These are phyloP conservation scores for Raddia guianensis DNA, from an alignment of 176 grass and related monocot species.

Conservation along the genomic window DNA sequence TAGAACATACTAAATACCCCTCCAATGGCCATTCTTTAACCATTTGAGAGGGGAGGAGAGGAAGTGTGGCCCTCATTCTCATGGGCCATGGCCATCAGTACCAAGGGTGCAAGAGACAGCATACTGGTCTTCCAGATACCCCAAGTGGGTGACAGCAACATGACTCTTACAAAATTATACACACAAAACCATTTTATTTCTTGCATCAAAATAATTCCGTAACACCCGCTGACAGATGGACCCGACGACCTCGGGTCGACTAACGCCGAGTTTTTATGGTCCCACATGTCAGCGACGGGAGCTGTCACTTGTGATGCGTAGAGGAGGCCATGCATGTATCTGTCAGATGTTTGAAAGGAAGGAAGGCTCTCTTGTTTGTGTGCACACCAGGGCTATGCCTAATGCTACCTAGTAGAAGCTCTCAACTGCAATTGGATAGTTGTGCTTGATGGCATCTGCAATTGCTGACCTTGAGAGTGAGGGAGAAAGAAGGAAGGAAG, in stretches of 20 bases:
- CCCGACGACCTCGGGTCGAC: background rate
- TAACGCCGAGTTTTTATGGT: background rate
- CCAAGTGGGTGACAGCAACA: conserved; percentile 7
- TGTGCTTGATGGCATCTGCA: conserved; percentile 20
- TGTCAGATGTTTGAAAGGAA: conserved; percentile 5
- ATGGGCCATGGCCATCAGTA: background rate
- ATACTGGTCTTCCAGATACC: conserved; percentile 25
- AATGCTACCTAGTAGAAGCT: background rate
- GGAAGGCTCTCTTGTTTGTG: background rate
- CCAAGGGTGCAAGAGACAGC: conserved; percentile 23
- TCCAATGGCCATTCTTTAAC: background rate
- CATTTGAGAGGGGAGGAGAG: background rate
- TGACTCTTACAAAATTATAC: background rate
- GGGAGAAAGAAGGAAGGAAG: background rate
- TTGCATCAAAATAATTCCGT: background rate
- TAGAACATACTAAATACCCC: background rate
- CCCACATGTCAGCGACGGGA: background rate
- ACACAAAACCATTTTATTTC: background rate
- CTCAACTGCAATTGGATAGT: conserved; percentile 21
- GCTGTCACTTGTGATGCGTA: background rate
- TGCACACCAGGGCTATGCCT: background rate
- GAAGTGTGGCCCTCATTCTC: too few relatives aligned
- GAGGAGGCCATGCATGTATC: background rate
- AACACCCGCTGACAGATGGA: background rate
- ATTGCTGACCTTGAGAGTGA: conserved; percentile 12